phyloP scores from a whole-genome alignment of 768 basidiomycete genomes.

The Xerocomellus intermedius region DNA sequence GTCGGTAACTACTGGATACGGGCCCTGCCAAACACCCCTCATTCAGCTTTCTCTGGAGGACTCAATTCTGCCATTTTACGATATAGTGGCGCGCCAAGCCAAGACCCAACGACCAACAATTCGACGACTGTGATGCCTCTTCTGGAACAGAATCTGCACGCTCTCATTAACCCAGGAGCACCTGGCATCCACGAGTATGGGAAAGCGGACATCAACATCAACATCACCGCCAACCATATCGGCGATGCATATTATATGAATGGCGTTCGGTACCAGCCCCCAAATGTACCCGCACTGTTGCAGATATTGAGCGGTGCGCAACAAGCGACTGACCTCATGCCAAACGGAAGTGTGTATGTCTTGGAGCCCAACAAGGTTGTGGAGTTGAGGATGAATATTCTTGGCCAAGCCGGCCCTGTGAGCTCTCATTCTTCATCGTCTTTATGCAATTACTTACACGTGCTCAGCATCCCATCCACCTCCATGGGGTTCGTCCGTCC shows the following conservation, averaged over 20 bases:
- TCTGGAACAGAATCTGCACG: constrained; percentile 30
- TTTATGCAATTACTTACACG: not conserved
- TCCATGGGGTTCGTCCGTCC: constrained; percentile 27
- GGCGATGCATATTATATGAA: constrained; percentile 15
- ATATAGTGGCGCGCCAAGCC: constrained; percentile 42
- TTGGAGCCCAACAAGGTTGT: constrained; percentile 29
- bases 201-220: constrained; percentile 41
- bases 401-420: constrained; percentile 19
- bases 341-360: constrained; percentile 22
- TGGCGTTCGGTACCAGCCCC: constrained; percentile 19
- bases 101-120: constrained; percentile 40
- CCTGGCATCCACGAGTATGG: constrained; percentile 40
- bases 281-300: constrained; percentile 41
- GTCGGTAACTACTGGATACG: constrained; percentile 57
- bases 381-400: constrained; percentile 20
- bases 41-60: constrained; percentile 34
- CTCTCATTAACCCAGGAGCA: constrained; percentile 28
- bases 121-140: constrained; percentile 26
- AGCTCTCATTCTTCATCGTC: constrained; percentile 2
- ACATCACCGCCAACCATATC: constrained; percentile 10
- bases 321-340: constrained; percentile 28
- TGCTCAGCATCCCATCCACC: constrained; percentile 29
- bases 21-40: constrained; percentile 30
- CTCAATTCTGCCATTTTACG: constrained; percentile 55
- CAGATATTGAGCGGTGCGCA: constrained; percentile 45